A percentile compares a stretch with the other conserved stretches of the same genome.
phyloP scores from a whole-genome alignment of 768 basidiomycete species.

The Suillus placidus region DNA sequence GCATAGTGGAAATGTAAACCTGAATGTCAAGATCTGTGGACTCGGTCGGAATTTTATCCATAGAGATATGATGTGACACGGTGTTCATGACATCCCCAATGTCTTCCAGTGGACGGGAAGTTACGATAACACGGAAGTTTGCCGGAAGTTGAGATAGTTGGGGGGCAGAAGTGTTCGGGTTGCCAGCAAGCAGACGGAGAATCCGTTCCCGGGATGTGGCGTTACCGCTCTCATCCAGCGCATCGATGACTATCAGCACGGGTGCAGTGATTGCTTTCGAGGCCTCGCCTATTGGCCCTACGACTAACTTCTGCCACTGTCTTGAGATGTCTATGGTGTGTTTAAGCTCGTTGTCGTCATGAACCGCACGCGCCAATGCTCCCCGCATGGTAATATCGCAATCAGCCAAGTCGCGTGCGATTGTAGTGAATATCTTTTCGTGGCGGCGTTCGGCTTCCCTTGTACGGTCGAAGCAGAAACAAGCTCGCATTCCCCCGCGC shows the following conservation, averaged over 20 bases:
- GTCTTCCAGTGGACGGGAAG: constrained; percentile 14
- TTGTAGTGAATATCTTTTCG: constrained; percentile 7
- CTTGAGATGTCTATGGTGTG: neutral
- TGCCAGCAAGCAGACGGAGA: constrained; percentile 13
- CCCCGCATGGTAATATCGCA: constrained; percentile 4
- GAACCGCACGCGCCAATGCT: neutral
- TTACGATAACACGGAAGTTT: constrained; percentile 20
- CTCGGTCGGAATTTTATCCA: neutral
- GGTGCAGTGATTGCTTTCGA: constrained; percentile 17
- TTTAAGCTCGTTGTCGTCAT: neutral
- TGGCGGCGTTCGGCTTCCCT: neutral
- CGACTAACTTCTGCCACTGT: constrained; percentile 22
- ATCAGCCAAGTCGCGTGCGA: neutral
- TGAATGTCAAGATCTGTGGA: constrained; percentile 8
- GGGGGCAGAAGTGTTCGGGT: neutral
- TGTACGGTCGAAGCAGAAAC: constrained; percentile 17
- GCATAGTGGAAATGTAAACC: constrained; percentile 1
- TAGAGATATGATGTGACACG: neutral
- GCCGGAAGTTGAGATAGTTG: constrained; percentile 3
- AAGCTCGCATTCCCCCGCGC: constrained; percentile 16
- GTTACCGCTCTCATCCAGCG: constrained; percentile 21
- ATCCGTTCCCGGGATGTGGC: constrained; percentile 12
- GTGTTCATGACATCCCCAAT: constrained; percentile 10
- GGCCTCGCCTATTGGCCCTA: constrained; percentile 13
- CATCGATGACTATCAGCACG: constrained; percentile 29